Conservation (phyloP, 2,329 filamentous ascomycete species). For the Penicillium vulpinum region DNA sequence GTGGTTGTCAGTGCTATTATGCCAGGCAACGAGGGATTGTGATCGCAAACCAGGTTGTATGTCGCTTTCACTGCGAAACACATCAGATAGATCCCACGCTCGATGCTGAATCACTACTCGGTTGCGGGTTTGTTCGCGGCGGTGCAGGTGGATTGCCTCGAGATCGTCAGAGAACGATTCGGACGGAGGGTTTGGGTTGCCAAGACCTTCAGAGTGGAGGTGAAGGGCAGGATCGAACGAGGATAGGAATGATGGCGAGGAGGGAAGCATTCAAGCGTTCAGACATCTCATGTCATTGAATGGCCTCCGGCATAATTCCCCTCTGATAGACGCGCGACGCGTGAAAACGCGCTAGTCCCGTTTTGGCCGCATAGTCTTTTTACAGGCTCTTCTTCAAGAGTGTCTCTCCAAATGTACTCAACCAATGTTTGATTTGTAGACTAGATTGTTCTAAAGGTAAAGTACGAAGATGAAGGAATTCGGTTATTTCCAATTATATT, state of each 20-base stretch:
- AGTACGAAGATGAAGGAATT: not conserved
- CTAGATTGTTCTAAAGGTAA: not conserved
- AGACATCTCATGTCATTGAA: constrained; percentile 14
- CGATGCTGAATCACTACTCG: constrained; percentile 46
- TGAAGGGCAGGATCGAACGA: constrained; percentile 55
- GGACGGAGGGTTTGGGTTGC: constrained; percentile 27
- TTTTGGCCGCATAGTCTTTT: constrained; percentile 13
- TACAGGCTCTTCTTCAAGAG: not conserved
- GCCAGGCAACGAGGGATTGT: not conserved
- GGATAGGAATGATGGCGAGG: constrained; percentile 41
- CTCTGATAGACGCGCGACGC: constrained; percentile 31
- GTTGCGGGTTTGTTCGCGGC: constrained; percentile 36
- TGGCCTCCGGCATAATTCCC: constrained; percentile 14
- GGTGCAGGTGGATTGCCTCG: constrained; percentile 39
- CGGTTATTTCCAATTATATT: not conserved
- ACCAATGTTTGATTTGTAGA: not conserved
- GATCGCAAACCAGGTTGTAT: constrained; percentile 34
- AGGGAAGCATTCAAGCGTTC: constrained; percentile 35
- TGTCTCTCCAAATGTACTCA: not conserved
- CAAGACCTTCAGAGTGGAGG: constrained; percentile 48
- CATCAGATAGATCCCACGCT: constrained; percentile 44
- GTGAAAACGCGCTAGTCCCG: constrained; percentile 30
- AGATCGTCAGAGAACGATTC: constrained; percentile 43
- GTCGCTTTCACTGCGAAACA: constrained; percentile 46
- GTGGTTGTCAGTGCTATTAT: not conserved